Conservation (phyloP, 768 basidiomycete species). For the Lentinula edodes region DNA sequence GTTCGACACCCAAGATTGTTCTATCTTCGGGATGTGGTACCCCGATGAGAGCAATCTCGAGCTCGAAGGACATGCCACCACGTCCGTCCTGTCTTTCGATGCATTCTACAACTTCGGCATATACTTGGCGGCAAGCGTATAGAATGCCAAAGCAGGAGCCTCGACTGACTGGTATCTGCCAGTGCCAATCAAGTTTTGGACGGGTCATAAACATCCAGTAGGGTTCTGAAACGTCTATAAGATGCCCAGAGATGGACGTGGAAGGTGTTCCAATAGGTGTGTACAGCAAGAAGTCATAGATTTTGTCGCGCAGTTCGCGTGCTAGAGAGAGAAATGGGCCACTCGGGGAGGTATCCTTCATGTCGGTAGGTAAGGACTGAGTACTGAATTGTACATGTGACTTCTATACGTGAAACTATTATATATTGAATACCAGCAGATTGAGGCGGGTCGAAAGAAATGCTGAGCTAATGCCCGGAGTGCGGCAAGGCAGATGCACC, state of each 20-base stretch:
- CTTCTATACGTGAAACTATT: no score
- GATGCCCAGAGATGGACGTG: not conserved
- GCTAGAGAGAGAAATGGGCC: not conserved
- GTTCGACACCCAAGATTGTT: not conserved
- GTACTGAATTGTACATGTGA: no score
- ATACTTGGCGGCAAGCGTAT: not conserved
- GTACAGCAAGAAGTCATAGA: not conserved
- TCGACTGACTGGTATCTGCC: not conserved
- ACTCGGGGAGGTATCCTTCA: not conserved
- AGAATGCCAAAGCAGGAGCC: slow-evolving; percentile 1
- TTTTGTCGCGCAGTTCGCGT: not conserved
- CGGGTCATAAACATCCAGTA: no score
- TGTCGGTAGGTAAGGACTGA: not conserved
- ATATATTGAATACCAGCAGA: no score
- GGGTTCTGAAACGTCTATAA: not conserved
- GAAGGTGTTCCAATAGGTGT: not conserved
- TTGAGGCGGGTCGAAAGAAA: no score
- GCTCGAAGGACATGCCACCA: not conserved
- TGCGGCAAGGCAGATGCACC: no score
- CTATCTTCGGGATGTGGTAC: not conserved
- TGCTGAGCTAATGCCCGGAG: no score
- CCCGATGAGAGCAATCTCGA: not conserved
- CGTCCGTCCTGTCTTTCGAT: not conserved
- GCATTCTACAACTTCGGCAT: not conserved
- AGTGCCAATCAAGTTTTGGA: not conserved